Evolutionary conservation across 768 basidiomycete species (phyloP), one percentile per base, ranked within the genome.

Genomic region (Neoboletus brunneissimus): DNA sequence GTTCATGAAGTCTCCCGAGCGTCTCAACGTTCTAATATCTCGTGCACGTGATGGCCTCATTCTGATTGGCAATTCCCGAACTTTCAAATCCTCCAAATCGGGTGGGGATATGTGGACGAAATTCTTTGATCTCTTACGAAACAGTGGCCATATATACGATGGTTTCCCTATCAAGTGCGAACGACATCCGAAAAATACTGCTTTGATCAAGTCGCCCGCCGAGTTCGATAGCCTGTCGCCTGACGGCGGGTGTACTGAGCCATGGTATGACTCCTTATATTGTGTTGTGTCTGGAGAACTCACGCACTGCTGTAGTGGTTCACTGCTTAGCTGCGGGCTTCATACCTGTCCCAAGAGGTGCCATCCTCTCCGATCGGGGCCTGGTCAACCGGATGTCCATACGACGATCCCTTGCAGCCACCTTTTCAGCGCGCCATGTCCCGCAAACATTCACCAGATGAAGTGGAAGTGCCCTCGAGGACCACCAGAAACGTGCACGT

Each of bases 1-100:
- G 1, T 89, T 89, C 71, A 87, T 89, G 86, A 79, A 70, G 34
- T 77, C 87, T 3, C 81, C 84, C 0, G 85, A 89, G 67, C 81
- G 87, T 22, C 72, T 89, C 23, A 89, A 87, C 51, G 87, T 89
- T 8, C 73, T 89, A 0, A 73, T 89, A 16, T 89, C 87, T 4
- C 81, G 88, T 15, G 84, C 87, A 15, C 79, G 87, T 0, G 72
- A 88, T 62, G 84, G 78, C 0, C 71, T 87, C 18, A 83, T 89
- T 52, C 76, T 89, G 67, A 76, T 89, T 13, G 87, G 88, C 1
- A 87, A 88, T 56, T 71, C 79, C 0, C 58, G 76, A 7, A 89
- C 87, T 0, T 89, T 88, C 70, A 65, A 68, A 47, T 68, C 75
- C 2, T 74, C 86, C 8, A 76, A 76, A 13, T 79, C 80, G 43